phyloP scores from a whole-genome alignment of 495 filamentous ascomycete species.

The Aspergillus funiculosus region DNA sequence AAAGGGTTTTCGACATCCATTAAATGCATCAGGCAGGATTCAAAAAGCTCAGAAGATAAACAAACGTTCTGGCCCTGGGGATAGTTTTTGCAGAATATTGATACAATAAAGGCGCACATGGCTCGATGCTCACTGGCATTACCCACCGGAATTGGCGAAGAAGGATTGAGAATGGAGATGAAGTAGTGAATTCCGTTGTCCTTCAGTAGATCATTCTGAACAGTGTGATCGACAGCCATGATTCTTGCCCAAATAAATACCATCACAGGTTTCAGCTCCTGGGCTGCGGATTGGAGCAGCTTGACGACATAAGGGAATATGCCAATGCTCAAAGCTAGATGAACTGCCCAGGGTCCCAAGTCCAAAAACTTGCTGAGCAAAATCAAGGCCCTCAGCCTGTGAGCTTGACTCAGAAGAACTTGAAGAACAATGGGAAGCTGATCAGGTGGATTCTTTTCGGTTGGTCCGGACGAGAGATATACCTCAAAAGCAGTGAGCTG shows the following conservation, averaged over 20 bases:
- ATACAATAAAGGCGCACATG: conserved; percentile 97
- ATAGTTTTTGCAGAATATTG: conserved; percentile 93
- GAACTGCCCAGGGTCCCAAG: conserved; percentile 94
- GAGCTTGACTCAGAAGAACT: conserved; percentile 91
- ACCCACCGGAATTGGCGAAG: conserved; percentile 70
- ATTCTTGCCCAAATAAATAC: conserved; percentile 99
- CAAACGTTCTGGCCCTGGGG: conserved; percentile 86
- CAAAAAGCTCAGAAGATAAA: conserved; percentile 72
- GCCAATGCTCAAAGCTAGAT: conserved; percentile 90
- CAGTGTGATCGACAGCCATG: conserved; percentile 87
- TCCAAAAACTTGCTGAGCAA: conserved; percentile 91
- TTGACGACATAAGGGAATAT: conserved; percentile 99
- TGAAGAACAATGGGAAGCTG: conserved; percentile 96
- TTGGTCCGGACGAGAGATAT: conserved; percentile 83
- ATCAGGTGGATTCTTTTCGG: conserved; percentile 78
- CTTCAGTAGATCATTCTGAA: conserved; percentile 87
- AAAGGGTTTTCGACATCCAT: conserved; percentile 78
- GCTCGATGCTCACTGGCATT: conserved; percentile 91
- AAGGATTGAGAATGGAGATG: conserved; percentile 78
- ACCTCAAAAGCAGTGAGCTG: conserved; percentile 97
- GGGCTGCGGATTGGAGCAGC: conserved; percentile 86
- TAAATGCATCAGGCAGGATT: conserved; percentile 75
- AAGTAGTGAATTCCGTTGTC: conserved; percentile 98
- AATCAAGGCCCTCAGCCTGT: conserved; percentile 87
- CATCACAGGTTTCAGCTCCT: conserved; percentile 96